phyloP scores from a whole-genome alignment of 306 rosid species.

The Castanopsis chinensis region DNA sequence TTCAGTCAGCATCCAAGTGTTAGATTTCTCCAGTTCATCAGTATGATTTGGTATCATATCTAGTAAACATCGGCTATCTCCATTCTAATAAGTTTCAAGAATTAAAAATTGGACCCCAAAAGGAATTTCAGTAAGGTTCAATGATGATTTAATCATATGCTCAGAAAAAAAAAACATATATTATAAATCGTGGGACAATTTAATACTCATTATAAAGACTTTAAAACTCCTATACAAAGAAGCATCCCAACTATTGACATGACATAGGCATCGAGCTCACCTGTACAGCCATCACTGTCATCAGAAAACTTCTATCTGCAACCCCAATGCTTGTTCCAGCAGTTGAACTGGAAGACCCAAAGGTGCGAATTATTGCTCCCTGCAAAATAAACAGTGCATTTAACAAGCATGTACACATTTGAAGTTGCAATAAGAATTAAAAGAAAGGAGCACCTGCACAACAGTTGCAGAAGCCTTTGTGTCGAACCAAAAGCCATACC shows the following conservation, averaged over 20 bases:
- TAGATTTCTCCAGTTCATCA: conserved; percentile 79
- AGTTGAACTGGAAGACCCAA: conserved; percentile 57
- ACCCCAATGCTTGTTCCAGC: conserved; percentile 70
- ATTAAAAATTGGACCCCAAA: background rate
- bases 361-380: conserved; percentile 59
- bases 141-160: background rate
- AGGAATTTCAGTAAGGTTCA: too few relatives aligned
- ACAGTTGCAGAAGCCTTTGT: conserved; percentile 74
- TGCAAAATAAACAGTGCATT: conserved; percentile 41
- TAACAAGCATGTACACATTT: conserved; percentile 1
- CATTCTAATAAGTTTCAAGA: conserved; percentile 53
- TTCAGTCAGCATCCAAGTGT: conserved; percentile 85
- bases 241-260: background rate
- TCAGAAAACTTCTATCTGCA: conserved; percentile 65
- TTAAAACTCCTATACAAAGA: background rate
- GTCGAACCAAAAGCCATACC: conserved; percentile 82
- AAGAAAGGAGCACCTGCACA: conserved; percentile 61
- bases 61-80: conserved; percentile 60
- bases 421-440: background rate
- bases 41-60: conserved; percentile 81
- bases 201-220: background rate
- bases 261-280: conserved; percentile 37
- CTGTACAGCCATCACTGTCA: conserved; percentile 64
- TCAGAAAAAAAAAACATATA: background rate
- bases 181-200: background rate